phyloP scores from a whole-genome alignment of 352 stramenopile species.

The Phytophthora multivora region DNA sequence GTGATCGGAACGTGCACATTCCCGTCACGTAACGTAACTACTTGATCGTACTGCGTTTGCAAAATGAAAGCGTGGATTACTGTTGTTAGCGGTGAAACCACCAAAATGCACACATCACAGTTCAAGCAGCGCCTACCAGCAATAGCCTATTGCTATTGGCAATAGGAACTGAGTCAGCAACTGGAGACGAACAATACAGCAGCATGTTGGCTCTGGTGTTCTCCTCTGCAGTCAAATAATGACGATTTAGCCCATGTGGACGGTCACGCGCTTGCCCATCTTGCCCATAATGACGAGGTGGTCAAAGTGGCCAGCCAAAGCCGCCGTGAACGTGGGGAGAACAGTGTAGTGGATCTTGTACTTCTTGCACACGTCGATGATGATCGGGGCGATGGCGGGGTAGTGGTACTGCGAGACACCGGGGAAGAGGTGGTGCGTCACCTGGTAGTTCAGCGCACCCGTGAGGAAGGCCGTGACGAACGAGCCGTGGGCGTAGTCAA shows the following conservation, averaged over 20 bases:
- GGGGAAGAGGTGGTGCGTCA: slow-evolving; percentile 93
- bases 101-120: slow-evolving; percentile 22
- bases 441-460: slow-evolving; percentile 97
- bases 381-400: slow-evolving; percentile 91
- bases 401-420: slow-evolving; percentile 95
- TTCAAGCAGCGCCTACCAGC: slow-evolving; percentile 4
- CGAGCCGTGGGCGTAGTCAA: slow-evolving; percentile 92
- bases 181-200: not conserved
- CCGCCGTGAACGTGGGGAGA: slow-evolving; percentile 80
- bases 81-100: slow-evolving; percentile 10
- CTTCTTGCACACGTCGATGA: slow-evolving; percentile 92
- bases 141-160: too few species aligned
- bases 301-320: slow-evolving; percentile 84
- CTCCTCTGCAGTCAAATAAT: not conserved
- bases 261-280: slow-evolving; percentile 72
- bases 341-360: slow-evolving; percentile 93
- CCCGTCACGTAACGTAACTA: not conserved
- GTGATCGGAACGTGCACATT: not conserved
- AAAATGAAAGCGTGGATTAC: slow-evolving; percentile 26
- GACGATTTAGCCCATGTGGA: slow-evolving; percentile 86
- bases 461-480: slow-evolving; percentile 92
- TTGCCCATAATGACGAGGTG: slow-evolving; percentile 91
- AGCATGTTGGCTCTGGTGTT: not conserved
- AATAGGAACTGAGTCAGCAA: not conserved
- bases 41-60: slow-evolving; percentile 2